These are phyloP conservation scores for Rhodotorula sp. DNA, from an alignment of 1,284 basidiomycete genomes.

Conservation along the genomic window DNA sequence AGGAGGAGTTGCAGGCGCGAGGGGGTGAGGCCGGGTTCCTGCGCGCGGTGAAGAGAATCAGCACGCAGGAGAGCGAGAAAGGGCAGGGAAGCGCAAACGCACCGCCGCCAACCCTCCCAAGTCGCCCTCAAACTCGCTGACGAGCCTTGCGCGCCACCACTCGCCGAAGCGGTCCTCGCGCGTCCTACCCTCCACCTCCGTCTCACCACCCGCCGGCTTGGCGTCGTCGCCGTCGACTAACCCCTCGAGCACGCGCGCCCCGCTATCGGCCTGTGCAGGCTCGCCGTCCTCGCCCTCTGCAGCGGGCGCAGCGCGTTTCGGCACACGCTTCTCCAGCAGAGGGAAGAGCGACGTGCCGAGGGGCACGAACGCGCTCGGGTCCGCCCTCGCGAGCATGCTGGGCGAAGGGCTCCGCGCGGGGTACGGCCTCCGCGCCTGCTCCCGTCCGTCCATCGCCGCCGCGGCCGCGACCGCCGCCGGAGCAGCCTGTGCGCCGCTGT, in stretches of 20 bases:
- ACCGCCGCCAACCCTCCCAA: conserved; percentile 39
- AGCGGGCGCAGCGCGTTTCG: no score
- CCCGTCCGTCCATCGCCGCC: neutral
- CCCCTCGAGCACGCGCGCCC: conserved; percentile 19
- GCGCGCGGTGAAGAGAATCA: neutral
- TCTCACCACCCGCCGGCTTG: neutral
- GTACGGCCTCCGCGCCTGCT: conserved; percentile 24
- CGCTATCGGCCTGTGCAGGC: neutral
- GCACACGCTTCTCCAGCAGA: conserved; percentile 19
- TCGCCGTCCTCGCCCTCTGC: no score
- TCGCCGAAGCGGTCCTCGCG: conserved; percentile 34
- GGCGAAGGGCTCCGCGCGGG: conserved; percentile 36
- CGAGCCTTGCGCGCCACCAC: conserved; percentile 39
- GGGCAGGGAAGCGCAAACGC: conserved; percentile 12
- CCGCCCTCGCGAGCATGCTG: conserved; percentile 1
- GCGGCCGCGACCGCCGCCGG: neutral
- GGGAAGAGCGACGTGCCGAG: conserved; percentile 35
- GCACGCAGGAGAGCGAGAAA: neutral
- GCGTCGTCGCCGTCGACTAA: conserved; percentile 23
- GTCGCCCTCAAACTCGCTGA: conserved; percentile 40
- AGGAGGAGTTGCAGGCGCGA: conserved; percentile 39
- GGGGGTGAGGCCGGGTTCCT: conserved; percentile 40
- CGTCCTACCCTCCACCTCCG: conserved; percentile 2
- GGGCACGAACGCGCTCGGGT: conserved; percentile 34
- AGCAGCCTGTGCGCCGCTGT: conserved; percentile 3